Base-by-base conservation (phyloP, 306 rosid species). In the Lotus japonicus region DNA sequence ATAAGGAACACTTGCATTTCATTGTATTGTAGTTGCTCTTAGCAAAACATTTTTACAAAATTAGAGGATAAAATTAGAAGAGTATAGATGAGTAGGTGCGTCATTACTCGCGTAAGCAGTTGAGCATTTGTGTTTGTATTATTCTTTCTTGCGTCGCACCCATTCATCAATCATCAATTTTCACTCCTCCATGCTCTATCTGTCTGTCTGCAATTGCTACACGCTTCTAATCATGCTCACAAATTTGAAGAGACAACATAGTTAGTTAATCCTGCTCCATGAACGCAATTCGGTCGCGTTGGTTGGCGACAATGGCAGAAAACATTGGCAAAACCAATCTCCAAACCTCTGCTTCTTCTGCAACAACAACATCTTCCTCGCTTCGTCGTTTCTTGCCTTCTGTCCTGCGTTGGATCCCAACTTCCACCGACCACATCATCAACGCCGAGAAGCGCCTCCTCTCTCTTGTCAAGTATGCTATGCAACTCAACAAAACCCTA, bases 371-470 rank as follows among this genome's bases (percentile, higher is more conserved):
- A 73, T 68, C 46, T 45, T 14, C 57, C 15, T 9, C 84, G 0
- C 77, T 73, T 5, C 43, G 91, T n/a, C 43, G 91, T n/a, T 72
- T 81, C 15, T 95, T 96, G 97, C 91, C 97, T 31, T 87, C 97
- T 53, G 26, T 88, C 49, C 84, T 86, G 45, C 97, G 97, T 44
- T 95, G 99, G 99, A 67, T 95, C 33, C 99, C 99, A 8, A 76
- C 92, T 28, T 95, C 99, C 49, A 90, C 87, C 67, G 84, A 90
- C 42, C 89, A 85, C 66, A 95, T 90, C 73, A 83, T 90, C 72
- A 84, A 86, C 36, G 82, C 97, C 66, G 99, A 95, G 77, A 90
- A 95, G 68, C 96, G 95, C 23, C 97, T 95, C 53, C 96, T 95
- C 58, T 95, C 99, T 68, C 64, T 95, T 3, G 82, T 85, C 89